Percentiles rank a stretch among this genome's conserved stretches.
These are phyloP conservation scores for Colletotrichum phormii DNA, from an alignment of 2,329 filamentous ascomycete species.

Conservation along the genomic window DNA sequence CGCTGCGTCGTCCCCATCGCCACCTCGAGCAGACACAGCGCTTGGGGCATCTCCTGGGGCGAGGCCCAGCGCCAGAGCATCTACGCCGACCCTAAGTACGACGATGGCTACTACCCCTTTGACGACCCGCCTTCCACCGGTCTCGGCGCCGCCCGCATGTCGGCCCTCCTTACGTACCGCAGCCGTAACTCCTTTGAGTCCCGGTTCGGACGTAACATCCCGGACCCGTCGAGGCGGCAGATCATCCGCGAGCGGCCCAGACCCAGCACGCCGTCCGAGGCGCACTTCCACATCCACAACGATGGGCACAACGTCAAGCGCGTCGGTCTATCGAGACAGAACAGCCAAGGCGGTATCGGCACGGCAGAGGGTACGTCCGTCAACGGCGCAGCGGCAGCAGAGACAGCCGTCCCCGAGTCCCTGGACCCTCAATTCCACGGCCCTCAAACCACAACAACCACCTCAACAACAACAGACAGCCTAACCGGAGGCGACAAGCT, in stretches of 20 bases:
- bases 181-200: constrained; percentile 97
- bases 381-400: constrained; percentile 41
- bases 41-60: constrained; percentile 92
- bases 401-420: constrained; percentile 43
- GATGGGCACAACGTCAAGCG: constrained; percentile 78
- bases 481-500: constrained; percentile 63
- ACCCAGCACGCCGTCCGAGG: constrained; percentile 72
- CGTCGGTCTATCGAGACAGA: constrained; percentile 59
- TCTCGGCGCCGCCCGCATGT: constrained; percentile 95
- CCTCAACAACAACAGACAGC: constrained; percentile 39
- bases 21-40: constrained; percentile 85
- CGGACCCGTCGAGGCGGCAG: constrained; percentile 85
- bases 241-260: constrained; percentile 79
- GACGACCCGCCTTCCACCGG: constrained; percentile 88
- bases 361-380: constrained; percentile 5
- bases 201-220: constrained; percentile 92
- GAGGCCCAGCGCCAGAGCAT: constrained; percentile 93
- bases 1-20: constrained; percentile 85
- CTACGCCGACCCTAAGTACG: constrained; percentile 98
- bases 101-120: constrained; percentile 94
- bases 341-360: constrained; percentile 45
- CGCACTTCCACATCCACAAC: constrained; percentile 85
- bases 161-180: constrained; percentile 92
- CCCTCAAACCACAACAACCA: constrained; percentile 53
- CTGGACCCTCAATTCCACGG: constrained; percentile 79